phyloP scores from a whole-genome alignment of 371 early-diverging fungal genomes.

The Mucor indicus region DNA sequence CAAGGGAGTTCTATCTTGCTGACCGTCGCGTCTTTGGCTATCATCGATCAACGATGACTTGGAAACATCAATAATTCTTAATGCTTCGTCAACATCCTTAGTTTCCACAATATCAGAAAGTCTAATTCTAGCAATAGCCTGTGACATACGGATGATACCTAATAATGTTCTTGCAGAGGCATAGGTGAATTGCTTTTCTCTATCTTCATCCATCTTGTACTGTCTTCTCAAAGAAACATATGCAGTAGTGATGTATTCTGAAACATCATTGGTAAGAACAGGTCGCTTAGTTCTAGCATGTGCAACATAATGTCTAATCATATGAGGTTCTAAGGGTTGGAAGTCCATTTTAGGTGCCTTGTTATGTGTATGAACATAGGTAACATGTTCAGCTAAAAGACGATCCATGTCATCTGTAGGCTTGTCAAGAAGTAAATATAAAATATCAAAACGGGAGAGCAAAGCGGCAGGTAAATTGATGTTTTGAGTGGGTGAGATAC shows the following conservation, averaged over 20 bases:
- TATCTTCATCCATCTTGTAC: constrained; percentile 64
- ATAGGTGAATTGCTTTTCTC: constrained; percentile 59
- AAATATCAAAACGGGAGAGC: constrained; percentile 95
- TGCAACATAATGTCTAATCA: constrained; percentile 88
- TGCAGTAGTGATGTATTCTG: constrained; percentile 83
- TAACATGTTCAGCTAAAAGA: constrained; percentile 86
- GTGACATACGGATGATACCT: constrained; percentile 91
- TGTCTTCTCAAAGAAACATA: constrained; percentile 83
- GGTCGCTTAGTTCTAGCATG: constrained; percentile 77
- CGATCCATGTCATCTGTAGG: constrained; percentile 73
- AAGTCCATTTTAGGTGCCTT: constrained; percentile 69
- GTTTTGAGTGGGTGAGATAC: constrained; percentile 82
- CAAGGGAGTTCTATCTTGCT: constrained; percentile 42
- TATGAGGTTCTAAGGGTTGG: constrained; percentile 62
- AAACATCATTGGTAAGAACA: constrained; percentile 69
- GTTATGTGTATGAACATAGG: constrained; percentile 86
- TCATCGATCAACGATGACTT: constrained; percentile 64
- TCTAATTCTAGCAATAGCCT: constrained; percentile 88
- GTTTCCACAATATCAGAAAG: constrained; percentile 75
- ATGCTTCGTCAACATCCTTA: constrained; percentile 93
- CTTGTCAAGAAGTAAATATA: constrained; percentile 88
- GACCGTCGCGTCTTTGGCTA: constrained; percentile 29
- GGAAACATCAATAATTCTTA: constrained; percentile 88
- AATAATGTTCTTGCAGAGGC: constrained; percentile 83
- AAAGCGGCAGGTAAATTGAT: constrained; percentile 96